Conservation (phyloP, 371 early-diverging fungal genomes). For the Spraguea lophii region DNA sequence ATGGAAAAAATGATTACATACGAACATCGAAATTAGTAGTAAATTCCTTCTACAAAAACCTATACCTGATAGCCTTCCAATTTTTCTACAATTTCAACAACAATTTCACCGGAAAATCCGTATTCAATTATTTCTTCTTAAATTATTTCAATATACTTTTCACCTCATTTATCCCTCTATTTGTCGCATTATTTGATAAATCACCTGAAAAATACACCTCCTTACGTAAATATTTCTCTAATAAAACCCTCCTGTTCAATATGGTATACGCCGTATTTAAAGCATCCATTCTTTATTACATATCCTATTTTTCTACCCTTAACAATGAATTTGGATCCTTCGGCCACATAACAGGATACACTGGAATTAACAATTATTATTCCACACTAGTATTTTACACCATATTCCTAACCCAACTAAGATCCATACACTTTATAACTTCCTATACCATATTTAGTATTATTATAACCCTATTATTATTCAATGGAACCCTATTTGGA, state of each 20-base stretch:
- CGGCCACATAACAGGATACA: constrained; percentile 27
- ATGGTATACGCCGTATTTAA: constrained; percentile 19
- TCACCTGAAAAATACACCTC: constrained; percentile 19
- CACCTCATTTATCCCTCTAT: constrained; percentile 43
- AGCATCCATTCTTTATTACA: constrained; percentile 9
- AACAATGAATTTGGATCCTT: constrained; percentile 6
- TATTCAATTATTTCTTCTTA: constrained; percentile 42
- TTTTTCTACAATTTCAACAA: constrained; percentile 41
- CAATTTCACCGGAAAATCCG: constrained; percentile 40
- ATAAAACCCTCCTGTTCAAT: constrained; percentile 5
- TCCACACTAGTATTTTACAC: constrained; percentile 27
- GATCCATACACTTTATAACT: constrained; percentile 14
- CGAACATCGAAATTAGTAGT: constrained; percentile 40
- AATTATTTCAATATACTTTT: constrained; percentile 45
- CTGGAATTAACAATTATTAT: constrained; percentile 12
- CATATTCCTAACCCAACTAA: constrained; percentile 28
- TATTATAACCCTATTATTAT: constrained; percentile 8
- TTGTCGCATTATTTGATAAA: constrained; percentile 39
- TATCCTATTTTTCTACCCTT: constrained; percentile 1
- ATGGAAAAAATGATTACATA: constrained; percentile 34
- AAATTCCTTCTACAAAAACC: constrained; percentile 44
- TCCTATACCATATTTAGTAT: constrained; percentile 19
- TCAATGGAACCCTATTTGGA: constrained; percentile 18
- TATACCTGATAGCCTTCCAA: constrained; percentile 42
- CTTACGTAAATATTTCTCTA: constrained; percentile 11